Evolutionary conservation across 2,329 filamentous ascomycete genomes (phyloP), one percentile per base, ranked within the genome.

Genomic region (Hysterium pulicare): DNA sequence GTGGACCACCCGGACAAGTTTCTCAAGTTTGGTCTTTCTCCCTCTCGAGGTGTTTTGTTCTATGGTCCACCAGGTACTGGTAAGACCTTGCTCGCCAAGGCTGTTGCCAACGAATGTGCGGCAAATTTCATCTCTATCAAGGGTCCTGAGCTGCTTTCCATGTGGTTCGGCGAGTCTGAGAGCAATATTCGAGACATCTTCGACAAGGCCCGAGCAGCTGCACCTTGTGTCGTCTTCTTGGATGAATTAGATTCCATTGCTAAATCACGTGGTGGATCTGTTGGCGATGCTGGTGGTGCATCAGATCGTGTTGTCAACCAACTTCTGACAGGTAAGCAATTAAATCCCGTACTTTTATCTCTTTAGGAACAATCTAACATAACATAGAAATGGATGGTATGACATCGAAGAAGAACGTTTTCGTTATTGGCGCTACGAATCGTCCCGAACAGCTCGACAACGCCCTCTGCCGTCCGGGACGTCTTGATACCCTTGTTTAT

Each of bases 91-190:
- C 86, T 98, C 76, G 93, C 93, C 68, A 98, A 98, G 82, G 93
- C 93, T 59, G 93, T 98, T 55, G 93, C 93, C 74, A 98, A 97
- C 74, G 93, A 98, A 77, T 97, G 90, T 67, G 87, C 93, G 48
- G 93, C 93, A 79, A 98, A 98, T 78, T 98, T 98, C 76, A 97
- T 98, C 68, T 98, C 93, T 31, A 86, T 98, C 72, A 98, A 98
- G 83, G 93, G 93, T 48, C 94, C 93, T 44, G 93, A 98, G 71
- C 79, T 98, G 62, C 82, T 98, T 60, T 96, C 90, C 71, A 98
- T 98, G 93, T 98, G 93, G 93, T 98, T 98, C 66, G 93, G 93
- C 84, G 93, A 98, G 76, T 98, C 93, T 41, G 94, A 98, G 76
- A 95, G 89, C 82, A 98, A 98, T 75, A 97, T 98, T 54, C 88